Evolutionary conservation across 177 flowering plant species (phyloP).

Genomic region (Tripterygium wilfordii): DNA sequence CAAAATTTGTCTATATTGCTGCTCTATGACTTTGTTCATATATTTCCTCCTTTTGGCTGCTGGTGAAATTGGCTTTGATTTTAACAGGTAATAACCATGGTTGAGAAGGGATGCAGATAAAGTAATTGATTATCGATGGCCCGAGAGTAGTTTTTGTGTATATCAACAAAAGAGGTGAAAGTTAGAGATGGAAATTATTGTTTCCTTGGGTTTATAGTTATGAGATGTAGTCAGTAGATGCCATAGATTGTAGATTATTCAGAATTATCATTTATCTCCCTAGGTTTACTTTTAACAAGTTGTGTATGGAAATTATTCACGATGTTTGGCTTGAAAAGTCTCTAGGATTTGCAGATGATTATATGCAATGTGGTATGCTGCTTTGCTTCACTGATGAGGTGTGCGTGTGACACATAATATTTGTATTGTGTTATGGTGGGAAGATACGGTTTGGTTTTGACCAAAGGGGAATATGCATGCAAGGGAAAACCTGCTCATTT

Average conservation of each 20-base stretch:
- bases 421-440: no score
- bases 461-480: no score
- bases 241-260: slow-evolving; percentile 28
- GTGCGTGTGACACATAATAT: no score
- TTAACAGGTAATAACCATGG: slow-evolving; percentile 24
- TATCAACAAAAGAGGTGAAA: slow-evolving; percentile 18
- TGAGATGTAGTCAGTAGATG: slow-evolving; percentile 32
- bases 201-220: slow-evolving; percentile 27
- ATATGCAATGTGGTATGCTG: no score
- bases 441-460: no score
- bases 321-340: slow-evolving; percentile 14
- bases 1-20: background rate
- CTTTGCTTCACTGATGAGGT: no score
- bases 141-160: slow-evolving; percentile 21
- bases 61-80: slow-evolving; percentile 3
- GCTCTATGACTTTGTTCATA: background rate
- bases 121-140: slow-evolving; percentile 8
- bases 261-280: slow-evolving; percentile 8
- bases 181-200: slow-evolving; percentile 20
- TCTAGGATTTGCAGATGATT: no score
- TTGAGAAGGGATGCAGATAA: slow-evolving; percentile 5
- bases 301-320: slow-evolving; percentile 20
- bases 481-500: no score
- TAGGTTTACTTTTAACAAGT: slow-evolving; percentile 9
- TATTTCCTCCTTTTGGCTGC: background rate